Base-by-base conservation (phyloP, 495 filamentous ascomycete species). In the Geopyxis carbonaria region DNA sequence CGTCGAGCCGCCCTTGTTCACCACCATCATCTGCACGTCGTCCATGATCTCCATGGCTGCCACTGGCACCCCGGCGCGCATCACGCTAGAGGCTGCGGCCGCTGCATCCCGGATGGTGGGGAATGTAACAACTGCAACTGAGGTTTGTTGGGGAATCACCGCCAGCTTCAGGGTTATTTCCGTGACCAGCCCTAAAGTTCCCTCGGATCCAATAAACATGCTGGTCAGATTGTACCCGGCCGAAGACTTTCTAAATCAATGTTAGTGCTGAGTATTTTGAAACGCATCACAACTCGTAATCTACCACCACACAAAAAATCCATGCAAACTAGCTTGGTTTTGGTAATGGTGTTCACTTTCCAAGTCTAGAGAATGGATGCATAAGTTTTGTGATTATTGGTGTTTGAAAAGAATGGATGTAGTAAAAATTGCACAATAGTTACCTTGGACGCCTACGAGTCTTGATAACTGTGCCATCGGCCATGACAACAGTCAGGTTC, bases 11-110 rank as follows among this genome's bases (percentile, higher is more conserved):
- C 73, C 67, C 33, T 73, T 61, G 54, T 85, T 87, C 48, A 87
- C 72, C 11, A 80, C 76, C 35, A 62, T 60, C 80, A 87, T 85
- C 55, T 81, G 76, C 0, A 83, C 76, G 38, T 85, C 78, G 48
- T 85, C 80, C 70, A 87, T 74, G 45, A 87, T 72, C 56, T 86
- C 80, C 66, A 87, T 78, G 2, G 77, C 77, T 0, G 76, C 79
- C 13, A 87, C 70, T 0, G 75, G 80, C 2, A 85, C 65, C 3
- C 76, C 80, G 11, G 72, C 65, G 38, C 76, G 69, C 63, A 86
- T 75, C 7, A 85, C 70, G 34, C 66, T 66, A 10, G 74, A 70
- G 0, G 77, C 80, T 0, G 74, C 75, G 3, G 69, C 65, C 0
- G 79, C 78, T 1, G 80, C 80, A 51, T 77, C 72, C 25, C 76